Base-by-base conservation (phyloP, 75 land plant genomes). In the Selaginella moellendorffii region DNA sequence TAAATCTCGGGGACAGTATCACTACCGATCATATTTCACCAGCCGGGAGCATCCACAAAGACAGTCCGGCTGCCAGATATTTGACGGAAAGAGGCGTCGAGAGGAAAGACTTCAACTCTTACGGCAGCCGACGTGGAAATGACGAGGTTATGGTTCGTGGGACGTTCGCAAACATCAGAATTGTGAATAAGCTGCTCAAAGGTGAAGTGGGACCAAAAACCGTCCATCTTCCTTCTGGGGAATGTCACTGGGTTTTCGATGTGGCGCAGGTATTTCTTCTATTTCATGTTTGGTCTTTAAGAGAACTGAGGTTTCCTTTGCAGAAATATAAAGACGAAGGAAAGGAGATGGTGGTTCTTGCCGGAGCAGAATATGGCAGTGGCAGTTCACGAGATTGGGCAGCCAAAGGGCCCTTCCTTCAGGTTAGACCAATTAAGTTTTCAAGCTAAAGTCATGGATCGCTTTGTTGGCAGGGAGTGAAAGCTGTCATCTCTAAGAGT, bases 371-470 rank as follows among this genome's bases (percentile, higher is more conserved):
- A 66, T 89, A 89, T 72, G 90, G 96, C 29, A 83, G 90, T 80
- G 96, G 96, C 68, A 89, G 96, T 63, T 89, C 96, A 64, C 69
- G 96, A 26, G 96, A 89, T 78, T 86, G 96, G 96, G 93, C 89
- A 71, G 96, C 96, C 17, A 86, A 89, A 81, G 90, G 96, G 31
- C 96, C 96, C 52, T 87, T 83, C 81, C 58, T 89, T 25, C 80
- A 71, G 86, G 95, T 88, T 52, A 31, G 76, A 30, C 29, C 53
- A 21, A 27, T 54, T 52, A 19, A 53, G 23, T 12, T 36, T 5
- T 36, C 46, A 36, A 36, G 14, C 5, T 36, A 36, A 36, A 5
- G 5, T 36, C 46, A 36, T 36, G 46, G 46, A 36, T 36, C 46
- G 46, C 18, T 25, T 70, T 31, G 31, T 10, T 12, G 20, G 2